Conservation (phyloP, 345 rosid genomes). For the Ceriops decandra region DNA sequence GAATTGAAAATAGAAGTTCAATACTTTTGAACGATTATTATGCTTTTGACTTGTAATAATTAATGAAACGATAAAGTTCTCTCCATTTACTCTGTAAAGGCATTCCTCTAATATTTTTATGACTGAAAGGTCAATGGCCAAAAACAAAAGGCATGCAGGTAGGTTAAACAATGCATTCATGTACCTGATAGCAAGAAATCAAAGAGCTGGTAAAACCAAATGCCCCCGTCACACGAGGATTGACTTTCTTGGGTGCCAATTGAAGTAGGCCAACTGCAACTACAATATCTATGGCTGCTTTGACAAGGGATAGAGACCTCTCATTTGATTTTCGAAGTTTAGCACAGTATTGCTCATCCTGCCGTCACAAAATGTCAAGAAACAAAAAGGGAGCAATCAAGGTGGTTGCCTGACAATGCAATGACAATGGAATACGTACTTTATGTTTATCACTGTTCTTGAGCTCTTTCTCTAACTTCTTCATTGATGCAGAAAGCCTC, state of each 20-base stretch:
- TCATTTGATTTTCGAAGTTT: slow-evolving; percentile 79
- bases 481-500: slow-evolving; percentile 74
- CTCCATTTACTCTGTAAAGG: no score
- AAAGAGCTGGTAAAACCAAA: slow-evolving; percentile 75
- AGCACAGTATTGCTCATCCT: slow-evolving; percentile 71
- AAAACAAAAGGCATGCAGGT: neutral
- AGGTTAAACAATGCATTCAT: neutral
- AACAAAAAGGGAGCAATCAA: neutral
- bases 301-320: slow-evolving; percentile 74
- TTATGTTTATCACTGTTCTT: slow-evolving; percentile 61
- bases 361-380: slow-evolving; percentile 5
- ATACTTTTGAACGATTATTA: no score
- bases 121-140: neutral
- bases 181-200: slow-evolving; percentile 96
- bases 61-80: no score
- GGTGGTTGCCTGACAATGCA: neutral
- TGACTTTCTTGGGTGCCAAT: slow-evolving; percentile 75
- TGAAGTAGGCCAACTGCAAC: slow-evolving; percentile 92
- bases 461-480: slow-evolving; percentile 72
- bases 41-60: no score
- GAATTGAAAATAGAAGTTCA: neutral
- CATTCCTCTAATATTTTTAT: no score
- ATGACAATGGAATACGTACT: slow-evolving; percentile 29
- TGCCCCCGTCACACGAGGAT: slow-evolving; percentile 90
- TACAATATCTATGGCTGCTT: slow-evolving; percentile 77